Evolutionary conservation across 192 early-diverging fungal species (phyloP), one percentile per base, ranked within the genome.

Genomic region (Phycomyces blakesleeanus): DNA sequence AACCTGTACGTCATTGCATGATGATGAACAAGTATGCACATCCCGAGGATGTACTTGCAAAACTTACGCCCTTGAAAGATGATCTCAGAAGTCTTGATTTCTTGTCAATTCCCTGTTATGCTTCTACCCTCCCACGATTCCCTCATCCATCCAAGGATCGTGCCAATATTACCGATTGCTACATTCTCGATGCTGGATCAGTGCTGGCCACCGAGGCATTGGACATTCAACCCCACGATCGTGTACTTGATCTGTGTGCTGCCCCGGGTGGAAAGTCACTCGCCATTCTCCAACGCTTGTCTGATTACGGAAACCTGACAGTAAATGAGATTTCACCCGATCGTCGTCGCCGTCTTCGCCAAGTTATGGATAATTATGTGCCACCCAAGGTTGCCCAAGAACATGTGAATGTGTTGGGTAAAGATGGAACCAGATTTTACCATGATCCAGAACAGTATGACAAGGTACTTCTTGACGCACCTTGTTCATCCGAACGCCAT

Each of bases 121-220:
- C 29, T 5, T 41, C 62, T 27, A 14, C 16, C 11, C 52, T 26
- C 2, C 2, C 52, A 15, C 63, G 57, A 15, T 77, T 77, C 59
- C 58, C 68, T 42, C 18, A 26, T 47, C 76, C 76, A 18, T 38
- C 49, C 16, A 63, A 53, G 27, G 74, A 75, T 38, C 21, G 50
- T 15, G 38, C 57, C 22, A 67, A 67, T 16, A 52, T 77, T 41
- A 66, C 61, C 0, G 59, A 72, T 34, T 66, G 78, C 57, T 83
- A 83, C 20, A 68, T 78, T 26, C 60, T 95, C 60, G 92, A 94
- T 69, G 80, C 91, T 15, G 82, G 90, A 26, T 94, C 92, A 0
- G 93, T 84, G 1, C 76, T 95, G 0, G 92, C 94, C 0, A 89
- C 87, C 1, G 66, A 83, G 24, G 87, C 94, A 8, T 76, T 98